A percentile compares a stretch with the other conserved stretches of the same genome.
These are phyloP conservation scores for Diaporthe aspalathi DNA, from an alignment of 2,329 filamentous ascomycete species.

Conservation along the genomic window DNA sequence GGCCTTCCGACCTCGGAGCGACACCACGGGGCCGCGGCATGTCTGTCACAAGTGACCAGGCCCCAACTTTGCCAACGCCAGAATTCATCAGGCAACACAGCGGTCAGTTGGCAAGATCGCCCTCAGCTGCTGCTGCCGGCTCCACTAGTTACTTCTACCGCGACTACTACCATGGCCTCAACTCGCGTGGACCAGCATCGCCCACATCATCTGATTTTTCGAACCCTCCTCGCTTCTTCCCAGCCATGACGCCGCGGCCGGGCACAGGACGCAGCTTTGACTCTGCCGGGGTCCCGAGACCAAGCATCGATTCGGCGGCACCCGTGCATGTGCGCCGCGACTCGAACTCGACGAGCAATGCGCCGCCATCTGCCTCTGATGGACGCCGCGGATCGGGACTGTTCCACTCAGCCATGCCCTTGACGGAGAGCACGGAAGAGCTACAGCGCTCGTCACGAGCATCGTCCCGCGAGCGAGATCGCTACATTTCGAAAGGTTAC, in stretches of 20 bases:
- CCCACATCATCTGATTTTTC: constrained; percentile 67
- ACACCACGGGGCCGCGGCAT: constrained; percentile 66
- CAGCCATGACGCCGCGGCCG: constrained; percentile 61
- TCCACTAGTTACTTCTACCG: constrained; percentile 68
- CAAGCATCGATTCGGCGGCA: constrained; percentile 61
- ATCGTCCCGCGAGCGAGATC: constrained; percentile 64
- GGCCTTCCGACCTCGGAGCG: constrained; percentile 59
- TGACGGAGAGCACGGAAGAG: constrained; percentile 73
- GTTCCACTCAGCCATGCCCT: constrained; percentile 88
- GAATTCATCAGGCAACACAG: constrained; percentile 75
- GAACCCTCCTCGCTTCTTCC: constrained; percentile 60
- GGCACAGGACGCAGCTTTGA: constrained; percentile 71
- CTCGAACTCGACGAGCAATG: constrained; percentile 66
- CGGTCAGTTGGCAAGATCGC: constrained; percentile 70
- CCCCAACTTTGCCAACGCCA: constrained; percentile 72
- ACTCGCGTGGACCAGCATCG: constrained; percentile 67
- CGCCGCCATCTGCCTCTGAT: constrained; percentile 58
- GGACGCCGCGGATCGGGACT: constrained; percentile 76
- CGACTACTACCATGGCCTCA: constrained; percentile 61
- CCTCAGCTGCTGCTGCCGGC: constrained; percentile 58
- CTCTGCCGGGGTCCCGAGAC: constrained; percentile 61
- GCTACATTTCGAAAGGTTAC: constrained; percentile 65
- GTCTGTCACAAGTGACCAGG: constrained; percentile 72
- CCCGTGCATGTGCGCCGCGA: constrained; percentile 53
- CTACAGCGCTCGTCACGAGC: constrained; percentile 66